Percentiles rank a stretch among this genome's conserved stretches.
phyloP scores from a whole-genome alignment of 768 basidiomycete species.

The Rickenella mellea region DNA sequence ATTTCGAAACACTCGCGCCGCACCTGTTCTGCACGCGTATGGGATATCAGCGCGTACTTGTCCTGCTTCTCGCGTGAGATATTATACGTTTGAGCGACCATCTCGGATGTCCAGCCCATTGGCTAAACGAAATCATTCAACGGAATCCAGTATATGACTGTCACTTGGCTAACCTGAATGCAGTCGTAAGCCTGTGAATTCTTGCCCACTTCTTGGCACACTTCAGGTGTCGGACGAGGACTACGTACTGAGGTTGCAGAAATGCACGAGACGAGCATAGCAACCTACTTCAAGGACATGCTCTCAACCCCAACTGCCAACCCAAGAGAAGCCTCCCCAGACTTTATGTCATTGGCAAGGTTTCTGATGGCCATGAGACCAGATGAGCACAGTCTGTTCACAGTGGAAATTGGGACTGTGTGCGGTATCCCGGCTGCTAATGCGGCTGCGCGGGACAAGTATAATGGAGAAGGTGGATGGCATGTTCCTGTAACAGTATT shows the following conservation, averaged over 20 bases:
- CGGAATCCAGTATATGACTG: neutral
- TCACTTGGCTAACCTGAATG: constrained; percentile 41
- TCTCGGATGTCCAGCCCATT: constrained; percentile 94
- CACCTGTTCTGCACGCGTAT: constrained; percentile 68
- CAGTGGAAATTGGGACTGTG: constrained; percentile 76
- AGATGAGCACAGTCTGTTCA: constrained; percentile 91
- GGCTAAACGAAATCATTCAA: constrained; percentile 34
- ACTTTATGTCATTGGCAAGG: constrained; percentile 79
- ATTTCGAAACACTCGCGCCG: neutral
- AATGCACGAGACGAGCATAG: constrained; percentile 9
- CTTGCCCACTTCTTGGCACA: constrained; percentile 47
- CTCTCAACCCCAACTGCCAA: constrained; percentile 78
- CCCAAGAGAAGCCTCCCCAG: constrained; percentile 79
- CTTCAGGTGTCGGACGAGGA: constrained; percentile 64
- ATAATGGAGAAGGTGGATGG: constrained; percentile 74
- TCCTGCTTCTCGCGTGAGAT: constrained; percentile 79
- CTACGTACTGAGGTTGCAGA: constrained; percentile 23
- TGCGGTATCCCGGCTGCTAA: constrained; percentile 84
- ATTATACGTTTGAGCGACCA: constrained; percentile 76
- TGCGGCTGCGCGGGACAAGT: constrained; percentile 78
- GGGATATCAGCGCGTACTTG: constrained; percentile 81
- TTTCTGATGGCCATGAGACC: constrained; percentile 89
- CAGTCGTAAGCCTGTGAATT: constrained; percentile 64
- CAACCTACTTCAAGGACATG: constrained; percentile 65
- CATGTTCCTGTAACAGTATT: constrained; percentile 50